phyloP scores from a whole-genome alignment of 192 early-diverging fungal species.

The Backusella circina region DNA sequence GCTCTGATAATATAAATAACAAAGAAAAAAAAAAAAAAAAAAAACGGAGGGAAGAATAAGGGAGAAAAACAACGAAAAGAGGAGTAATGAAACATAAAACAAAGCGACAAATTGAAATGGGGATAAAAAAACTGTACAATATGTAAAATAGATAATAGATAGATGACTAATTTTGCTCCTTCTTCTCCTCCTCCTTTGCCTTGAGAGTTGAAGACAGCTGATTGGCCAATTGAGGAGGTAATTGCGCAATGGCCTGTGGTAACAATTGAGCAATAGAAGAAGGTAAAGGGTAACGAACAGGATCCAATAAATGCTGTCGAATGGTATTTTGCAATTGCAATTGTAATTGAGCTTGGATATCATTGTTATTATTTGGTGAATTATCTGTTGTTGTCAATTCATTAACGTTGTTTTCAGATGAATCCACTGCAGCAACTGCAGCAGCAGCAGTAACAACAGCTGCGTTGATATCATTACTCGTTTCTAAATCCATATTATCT shows the following conservation, averaged over 20 bases:
- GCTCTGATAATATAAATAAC: no score
- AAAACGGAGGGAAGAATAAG: background rate
- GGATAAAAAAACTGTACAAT: background rate
- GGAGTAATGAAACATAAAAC: background rate
- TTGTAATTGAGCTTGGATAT: conserved; percentile 31
- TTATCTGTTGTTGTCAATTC: background rate
- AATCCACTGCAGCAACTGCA: background rate
- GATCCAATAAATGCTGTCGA: conserved; percentile 32
- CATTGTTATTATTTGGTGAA: background rate
- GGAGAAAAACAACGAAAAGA: background rate
- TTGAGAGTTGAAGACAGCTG: conserved; percentile 22
- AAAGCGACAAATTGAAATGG: background rate
- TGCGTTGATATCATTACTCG: background rate
- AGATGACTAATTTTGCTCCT: background rate
- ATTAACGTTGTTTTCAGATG: background rate
- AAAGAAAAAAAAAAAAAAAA: background rate
- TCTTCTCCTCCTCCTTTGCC: background rate
- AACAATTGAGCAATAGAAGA: conserved; percentile 32
- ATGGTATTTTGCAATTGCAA: conserved; percentile 37
- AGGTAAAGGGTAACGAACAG: conserved; percentile 30
- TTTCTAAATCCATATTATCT: background rate
- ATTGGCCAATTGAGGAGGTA: conserved; percentile 30
- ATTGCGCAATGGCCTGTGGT: conserved; percentile 32
- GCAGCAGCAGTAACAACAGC: background rate
- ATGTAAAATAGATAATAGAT: background rate